Base-by-base conservation (phyloP, 495 filamentous ascomycete genomes). In the Durotheca rogersii region DNA sequence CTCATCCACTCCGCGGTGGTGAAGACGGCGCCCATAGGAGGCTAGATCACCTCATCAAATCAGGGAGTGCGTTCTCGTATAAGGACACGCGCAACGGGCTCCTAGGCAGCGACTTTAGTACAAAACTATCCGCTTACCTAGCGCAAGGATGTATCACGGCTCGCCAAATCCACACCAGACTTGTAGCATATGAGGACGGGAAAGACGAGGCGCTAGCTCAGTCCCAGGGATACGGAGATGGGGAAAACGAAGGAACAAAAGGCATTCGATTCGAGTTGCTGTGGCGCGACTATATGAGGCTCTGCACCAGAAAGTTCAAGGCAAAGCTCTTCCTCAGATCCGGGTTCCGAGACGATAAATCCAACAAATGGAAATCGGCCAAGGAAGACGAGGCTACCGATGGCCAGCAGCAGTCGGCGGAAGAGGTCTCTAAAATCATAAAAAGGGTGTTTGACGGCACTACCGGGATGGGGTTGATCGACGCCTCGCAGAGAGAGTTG, bases 281-380 rank as follows among this genome's bases (percentile, higher is more conserved):
- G 0, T 89, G 85, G 84, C 72, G 85, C 3, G 86, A 89, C 66
- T 89, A 89, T 66, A 87, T 89, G 78, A 73, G 82, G 0, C 76
- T 90, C 9, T 83, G 83, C 49, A 76, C 76, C 18, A 69, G 78
- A 3, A 88, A 89, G 57, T 87, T 84, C 50, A 74, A 76, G 10
- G 60, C 67, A 35, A 74, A 74, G 36, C 67, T 88, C 1, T 89
- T 88, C 62, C 66, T 67, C 31, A 65, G 83, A 4, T 64, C 66
- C n/a, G 85, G 85, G 3, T 83, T 83, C 61, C 71, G 77, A 31
- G 60, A 72, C 3, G 74, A 80, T 29, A 57, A 58, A 4, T 44
- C 40, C 0, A 47, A 61, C 10, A 66, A 61, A 14, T 78, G 74
- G 74, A 74, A 71, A 51, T 62, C 60, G 23, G 66, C 64, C 2